phyloP scores from a whole-genome alignment of 192 early-diverging fungal genomes.

The Podochytrium sp. region DNA sequence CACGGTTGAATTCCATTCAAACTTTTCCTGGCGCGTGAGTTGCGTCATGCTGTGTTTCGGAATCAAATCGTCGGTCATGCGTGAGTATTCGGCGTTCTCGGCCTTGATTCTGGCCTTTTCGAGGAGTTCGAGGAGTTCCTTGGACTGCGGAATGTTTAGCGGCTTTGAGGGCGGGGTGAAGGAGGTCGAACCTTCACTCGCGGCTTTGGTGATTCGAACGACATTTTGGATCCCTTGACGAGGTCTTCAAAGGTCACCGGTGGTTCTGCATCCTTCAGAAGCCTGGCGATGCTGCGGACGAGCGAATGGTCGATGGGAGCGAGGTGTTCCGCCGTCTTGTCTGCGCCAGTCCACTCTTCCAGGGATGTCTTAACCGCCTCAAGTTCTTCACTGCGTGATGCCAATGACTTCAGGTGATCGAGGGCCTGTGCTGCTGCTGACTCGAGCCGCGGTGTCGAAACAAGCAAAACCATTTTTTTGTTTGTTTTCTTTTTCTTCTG shows the following conservation, averaged over 20 bases:
- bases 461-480: neutral
- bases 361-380: too few species aligned
- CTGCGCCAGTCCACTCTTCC: too few species aligned
- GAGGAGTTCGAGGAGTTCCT: constrained; percentile 28
- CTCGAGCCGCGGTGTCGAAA: too few species aligned
- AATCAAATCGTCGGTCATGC: constrained; percentile 35
- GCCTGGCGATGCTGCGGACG: too few species aligned
- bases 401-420: too few species aligned
- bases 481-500: neutral
- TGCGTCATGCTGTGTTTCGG: neutral
- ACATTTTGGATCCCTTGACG: neutral
- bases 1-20: constrained; percentile 38
- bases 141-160: neutral
- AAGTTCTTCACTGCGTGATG: too few species aligned
- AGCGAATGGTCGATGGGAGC: too few species aligned
- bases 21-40: constrained; percentile 10
- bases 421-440: too few species aligned
- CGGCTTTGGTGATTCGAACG: neutral
- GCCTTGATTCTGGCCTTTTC: constrained; percentile 17
- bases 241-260: neutral
- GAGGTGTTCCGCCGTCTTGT: too few species aligned
- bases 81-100: constrained; percentile 33
- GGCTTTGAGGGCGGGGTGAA: neutral
- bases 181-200: neutral
- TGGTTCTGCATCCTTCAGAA: too few species aligned